Base-by-base conservation (phyloP, 2,329 filamentous ascomycete species). In the Allantophomopsis lycopodina region DNA sequence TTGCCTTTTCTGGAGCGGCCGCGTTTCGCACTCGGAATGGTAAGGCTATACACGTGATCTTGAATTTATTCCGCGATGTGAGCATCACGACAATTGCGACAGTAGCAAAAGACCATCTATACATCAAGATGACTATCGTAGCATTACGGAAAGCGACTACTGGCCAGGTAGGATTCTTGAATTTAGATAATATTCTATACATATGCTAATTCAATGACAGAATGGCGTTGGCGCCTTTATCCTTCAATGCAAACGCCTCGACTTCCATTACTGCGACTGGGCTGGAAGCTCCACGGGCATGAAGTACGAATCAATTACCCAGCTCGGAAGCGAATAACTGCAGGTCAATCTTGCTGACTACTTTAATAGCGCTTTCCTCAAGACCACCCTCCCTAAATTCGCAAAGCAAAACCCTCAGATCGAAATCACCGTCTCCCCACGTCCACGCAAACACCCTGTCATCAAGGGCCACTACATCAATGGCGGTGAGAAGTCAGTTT, bases 221-320 rank as follows among this genome's bases (percentile, higher is more conserved):
- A 96, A 98, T 68, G 91, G 91, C 71, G 72, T 96, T 50, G 89
- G 89, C 55, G 84, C 88, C 59, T 96, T 96, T 69, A 85, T 98
- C 62, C 76, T 95, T 42, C 89, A 94, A 68, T 98, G 91, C 77
- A 94, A 86, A 70, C 83, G 81, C 57, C 69, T 98, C 60, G 85
- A 94, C 60, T 85, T 98, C 57, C 84, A 94, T 66, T 98, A 94
- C 68, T 96, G 91, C 69, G 87, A 96, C 71, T 88, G 83, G 76
- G 85, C 83, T 42, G 91, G 88, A 46, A 94, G 85, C 60, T 96
- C 89, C 31, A 77, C 68, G 55, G 91, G 91, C 57, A 95, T 96
- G 87, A 91, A 94, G 84, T 91, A 69, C 47, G 72, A 57, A 20
- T 20, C 18, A 20, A 20, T 20, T 20, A 13, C 35, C n/a, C 5